Base-by-base conservation (phyloP, 1,284 basidiomycete species). In the Fereydounia khargensis region DNA sequence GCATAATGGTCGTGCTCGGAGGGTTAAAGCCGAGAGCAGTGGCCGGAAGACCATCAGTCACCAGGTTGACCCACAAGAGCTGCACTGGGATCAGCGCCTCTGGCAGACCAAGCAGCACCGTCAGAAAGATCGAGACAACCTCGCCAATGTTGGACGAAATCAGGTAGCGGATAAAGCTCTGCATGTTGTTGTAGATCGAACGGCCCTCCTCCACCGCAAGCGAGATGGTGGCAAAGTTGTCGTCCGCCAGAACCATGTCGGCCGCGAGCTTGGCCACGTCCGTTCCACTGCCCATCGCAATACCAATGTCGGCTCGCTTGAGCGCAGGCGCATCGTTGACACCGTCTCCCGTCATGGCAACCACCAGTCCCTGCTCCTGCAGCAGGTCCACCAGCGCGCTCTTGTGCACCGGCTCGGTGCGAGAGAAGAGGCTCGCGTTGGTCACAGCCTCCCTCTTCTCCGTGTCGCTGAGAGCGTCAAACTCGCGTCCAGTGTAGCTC, bases 21-120 rank as follows among this genome's bases (percentile, higher is more conserved):
- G 91, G 92, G 78, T 98, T 97, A 81, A 98, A 97, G 32, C 94
- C 92, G 25, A 98, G 85, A 0, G 95, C 94, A n/a, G 92, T 96
- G 3, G 94, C 94, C 2, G 94, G 94, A 22, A 97, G 80, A 78
- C 91, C 94, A 79, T 94, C 91, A 13, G 70, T 72, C 10, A 74
- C 73, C 18, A 74, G 45, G 44, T 73, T 74, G 23, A 72, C 66
- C 91, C 92, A 97, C 36, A 98, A 85, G 34, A 98, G 81, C 81
- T 98, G 95, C 11, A 97, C 92, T 20, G 92, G 92, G 67, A 97
- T 96, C 52, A 98, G 80, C 42, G 94, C 94, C 77, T 98, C 95
- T 16, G 95, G 94, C 91, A 98, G 95, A 66, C 94, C 94, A 47
- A 97, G 81, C 35, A 97, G 81, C 19, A 97, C 94, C 3, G 94